Base-by-base conservation (phyloP, 1,284 basidiomycete species). In the Malassezia nana region DNA sequence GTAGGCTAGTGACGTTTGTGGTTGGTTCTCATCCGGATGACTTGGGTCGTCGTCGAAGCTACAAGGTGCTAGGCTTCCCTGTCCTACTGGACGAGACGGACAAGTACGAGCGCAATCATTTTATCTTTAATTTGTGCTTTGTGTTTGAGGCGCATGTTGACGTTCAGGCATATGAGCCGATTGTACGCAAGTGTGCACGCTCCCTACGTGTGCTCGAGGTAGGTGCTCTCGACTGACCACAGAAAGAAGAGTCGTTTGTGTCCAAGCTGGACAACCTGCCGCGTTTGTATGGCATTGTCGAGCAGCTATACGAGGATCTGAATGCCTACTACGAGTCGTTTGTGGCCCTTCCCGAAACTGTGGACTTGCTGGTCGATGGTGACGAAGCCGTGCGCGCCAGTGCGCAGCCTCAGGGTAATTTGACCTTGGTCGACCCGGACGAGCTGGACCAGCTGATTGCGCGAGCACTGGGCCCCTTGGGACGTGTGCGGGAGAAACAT, bases 271-370 rank as follows among this genome's bases (percentile, higher is more conserved):
- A 81, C 44, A 85, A 83, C 5, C 81, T 84, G 1, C 79, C 81
- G 40, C 81, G 84, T 0, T 82, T 98, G 47, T 82, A 86, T 62
- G 83, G 84, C 6, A 86, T 98, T 52, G 82, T 98, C 28, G 92
- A 99, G 75, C 91, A 96, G 73, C 79, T 99, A 0, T 96, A 90
- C 64, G 91, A 95, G 70, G 94, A 99, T 66, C 77, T 98, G 59
- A 96, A 95, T 76, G 90, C 88, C 4, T 98, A 94, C 76, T 68
- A 65, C 52, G 72, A 74, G 50, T 59, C 61, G 26, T 74, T 74
- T 33, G 60, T 74, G 4, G 65, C 68, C n/a, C 61, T 74, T 1
- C 72, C 72, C 2, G 69, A 69, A 16, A 59, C 58, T 2, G 66
- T 28, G 7, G 25, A 32, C 15, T 26, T 33, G 16, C 24, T 33